A percentile compares a stretch with the other conserved stretches of the same genome.
Conservation (phyloP, 2,329 filamentous ascomycete species). For the Pseudogymnoascus sp. region DNA sequence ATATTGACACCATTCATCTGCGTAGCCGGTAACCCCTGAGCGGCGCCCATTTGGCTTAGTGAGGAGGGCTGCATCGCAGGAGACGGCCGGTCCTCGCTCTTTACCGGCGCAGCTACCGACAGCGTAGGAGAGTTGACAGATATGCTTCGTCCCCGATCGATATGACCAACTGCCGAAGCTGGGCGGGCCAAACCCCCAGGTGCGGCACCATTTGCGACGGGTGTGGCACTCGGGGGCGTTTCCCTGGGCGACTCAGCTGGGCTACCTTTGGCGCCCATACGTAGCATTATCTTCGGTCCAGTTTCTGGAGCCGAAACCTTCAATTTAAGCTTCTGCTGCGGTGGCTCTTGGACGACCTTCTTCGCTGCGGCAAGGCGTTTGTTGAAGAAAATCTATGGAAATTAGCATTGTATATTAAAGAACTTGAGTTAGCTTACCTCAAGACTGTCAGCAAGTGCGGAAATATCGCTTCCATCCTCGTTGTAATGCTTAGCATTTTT, state of each 20-base stretch:
- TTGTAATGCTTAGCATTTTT: constrained; percentile 84
- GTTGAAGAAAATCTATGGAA: constrained; percentile 56
- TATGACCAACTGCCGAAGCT: constrained; percentile 22
- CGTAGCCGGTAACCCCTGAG: background rate
- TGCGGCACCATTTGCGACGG: background rate
- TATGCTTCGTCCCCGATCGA: constrained; percentile 27
- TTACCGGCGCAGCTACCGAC: constrained; percentile 30
- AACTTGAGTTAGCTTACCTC: constrained; percentile 48
- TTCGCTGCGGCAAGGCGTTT: constrained; percentile 64
- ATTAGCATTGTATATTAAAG: constrained; percentile 13
- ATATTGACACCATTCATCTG: constrained; percentile 20
- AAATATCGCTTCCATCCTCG: constrained; percentile 83
- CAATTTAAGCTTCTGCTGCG: constrained; percentile 71
- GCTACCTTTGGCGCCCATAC: constrained; percentile 54
- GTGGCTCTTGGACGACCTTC: constrained; percentile 61
- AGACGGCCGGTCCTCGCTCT: constrained; percentile 31
- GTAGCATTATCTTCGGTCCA: constrained; percentile 63
- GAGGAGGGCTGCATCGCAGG: constrained; percentile 20
- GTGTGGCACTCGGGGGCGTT: constrained; percentile 29
- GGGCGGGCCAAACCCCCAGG: constrained; percentile 6
- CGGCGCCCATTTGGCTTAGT: background rate
- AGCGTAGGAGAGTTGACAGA: constrained; percentile 27
- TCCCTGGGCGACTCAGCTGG: constrained; percentile 41
- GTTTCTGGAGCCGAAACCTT: constrained; percentile 49
- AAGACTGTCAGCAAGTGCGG: constrained; percentile 66